Evolutionary conservation across 2,329 filamentous ascomycete species (phyloP), one percentile per base, ranked within the genome.

Genomic region (Coniochaeta prunicola): DNA sequence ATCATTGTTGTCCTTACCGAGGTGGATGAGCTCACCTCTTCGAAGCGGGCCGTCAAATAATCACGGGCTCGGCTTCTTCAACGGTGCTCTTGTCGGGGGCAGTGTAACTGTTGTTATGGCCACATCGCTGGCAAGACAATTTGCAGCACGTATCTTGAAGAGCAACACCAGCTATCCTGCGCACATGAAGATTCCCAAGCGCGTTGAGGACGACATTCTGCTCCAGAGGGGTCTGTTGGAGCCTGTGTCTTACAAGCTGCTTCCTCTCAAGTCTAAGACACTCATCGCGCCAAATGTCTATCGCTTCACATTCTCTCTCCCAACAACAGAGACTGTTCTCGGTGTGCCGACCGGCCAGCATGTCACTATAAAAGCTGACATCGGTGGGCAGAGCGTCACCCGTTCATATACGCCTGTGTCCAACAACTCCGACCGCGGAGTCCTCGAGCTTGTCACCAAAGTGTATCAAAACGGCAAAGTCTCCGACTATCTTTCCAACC

Each of bases 371-470:
- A 75, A 75, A 58, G 78, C 78, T 2, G 69, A 67, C 1, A 66
- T 83, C 12, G 70, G 78, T 42, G 78, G 76, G 6, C 69, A 78
- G 60, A 64, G 69, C 0, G 75, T 85, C 9, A 69, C 73, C 2
- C 72, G 82, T 5, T 82, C 80, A 0, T 85, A 85, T 64, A 85
- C 81, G 0, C 81, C 79, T 19, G 69, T 77, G 1, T 80, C 79
- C 21, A 81, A 80, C 67, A 78, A 81, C 65, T 65, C 67, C 1
- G 78, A 82, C 64, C 72, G 69, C 0, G 82, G 82, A 31, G 64
- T 69, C 2, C 67, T 99, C 64, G 93, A 97, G 67, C 86, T 99
- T 61, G 74, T 99, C 57, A 83, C 99, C 70, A 99, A 99, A 83
- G 85, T 85, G 69, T 99, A 99, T 79, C 88, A 90, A 62, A 81